These are phyloP conservation scores for Nannochloropsis salina DNA, from an alignment of 108 stramenopile genomes.

Conservation along the genomic window DNA sequence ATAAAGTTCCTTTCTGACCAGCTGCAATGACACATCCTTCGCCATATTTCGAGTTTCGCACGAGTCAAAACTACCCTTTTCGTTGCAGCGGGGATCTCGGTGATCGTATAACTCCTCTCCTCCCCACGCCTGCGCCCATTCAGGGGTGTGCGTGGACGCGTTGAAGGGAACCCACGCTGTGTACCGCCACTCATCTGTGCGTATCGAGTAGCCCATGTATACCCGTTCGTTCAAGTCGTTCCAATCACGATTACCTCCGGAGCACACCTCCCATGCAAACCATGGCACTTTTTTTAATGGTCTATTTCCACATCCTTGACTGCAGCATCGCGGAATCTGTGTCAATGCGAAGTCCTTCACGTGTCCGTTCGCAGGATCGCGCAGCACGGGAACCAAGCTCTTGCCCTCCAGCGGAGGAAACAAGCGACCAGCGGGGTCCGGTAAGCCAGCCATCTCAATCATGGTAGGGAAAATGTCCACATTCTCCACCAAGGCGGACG, in stretches of 20 bases:
- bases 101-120: constrained; percentile 15
- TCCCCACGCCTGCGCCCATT: not conserved
- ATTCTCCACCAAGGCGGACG: not conserved
- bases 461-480: constrained; percentile 11
- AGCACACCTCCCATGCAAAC: not conserved
- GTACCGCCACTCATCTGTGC: not conserved
- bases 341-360: constrained; percentile 1
- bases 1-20: not conserved
- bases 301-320: not conserved
- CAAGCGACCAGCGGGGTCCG: not conserved
- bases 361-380: not conserved
- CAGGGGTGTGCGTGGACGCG: not conserved
- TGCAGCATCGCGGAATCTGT: constrained; percentile 17
- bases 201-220: not conserved
- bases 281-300: not conserved
- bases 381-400: not conserved
- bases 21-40: not conserved
- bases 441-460: constrained; percentile 7
- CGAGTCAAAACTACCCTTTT: not conserved
- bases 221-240: not conserved
- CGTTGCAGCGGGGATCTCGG: not conserved
- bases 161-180: constrained; percentile 15
- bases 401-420: not conserved
- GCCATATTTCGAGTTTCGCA: not conserved
- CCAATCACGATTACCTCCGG: not conserved